Base-by-base conservation (phyloP, 1,139 yeast genomes). In the Kodamaea sp. region DNA sequence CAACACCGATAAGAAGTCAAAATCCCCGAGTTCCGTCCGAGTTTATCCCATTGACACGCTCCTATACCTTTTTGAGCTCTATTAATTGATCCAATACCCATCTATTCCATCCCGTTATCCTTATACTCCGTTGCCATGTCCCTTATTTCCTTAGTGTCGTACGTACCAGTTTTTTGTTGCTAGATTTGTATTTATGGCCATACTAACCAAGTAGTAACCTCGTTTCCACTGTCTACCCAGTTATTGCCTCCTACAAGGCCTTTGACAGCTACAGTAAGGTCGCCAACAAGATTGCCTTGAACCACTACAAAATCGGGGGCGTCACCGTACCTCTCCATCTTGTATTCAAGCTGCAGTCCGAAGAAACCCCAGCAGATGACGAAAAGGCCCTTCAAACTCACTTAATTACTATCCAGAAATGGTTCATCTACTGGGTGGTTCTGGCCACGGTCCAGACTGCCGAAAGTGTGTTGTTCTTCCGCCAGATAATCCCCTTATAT, bases 341-440 rank as follows among this genome's bases (percentile, higher is more conserved):
- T 4, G 42, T 61, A 22, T 44, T 59, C 25, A 54, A 51, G 33
- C n/a, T n/a, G n/a, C 57, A 44, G 29, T 29, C 32, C 2, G 39
- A 35, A 13, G 12, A 25, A 6, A 39, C 29, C 13, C 32, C 39
- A 6, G 32, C 31, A 1, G 35, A 24, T 7, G 36, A 45, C 22
- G 56, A 51, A 22, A 47, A 44, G 19, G 43, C 38, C 10, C 35
- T 53, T 28, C 56, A 50, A 26, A 33, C 39, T 24, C 70, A 70
- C 42, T 52, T 69, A 37, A 50, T 73, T 15, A 54, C 67, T 10
- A 53, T 76, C 26, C 76, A 77, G 35, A 77, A 79, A 48, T 76
- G 83, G 79, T 55, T 76, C 22, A 62, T 74, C 13, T 80, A 78
- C 49, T 80, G 87, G 87, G 58, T 77, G 12, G 70, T 76, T 1